These are phyloP conservation scores for Penicillium odoratum DNA, from an alignment of 495 filamentous ascomycete genomes.

Conservation along the genomic window DNA sequence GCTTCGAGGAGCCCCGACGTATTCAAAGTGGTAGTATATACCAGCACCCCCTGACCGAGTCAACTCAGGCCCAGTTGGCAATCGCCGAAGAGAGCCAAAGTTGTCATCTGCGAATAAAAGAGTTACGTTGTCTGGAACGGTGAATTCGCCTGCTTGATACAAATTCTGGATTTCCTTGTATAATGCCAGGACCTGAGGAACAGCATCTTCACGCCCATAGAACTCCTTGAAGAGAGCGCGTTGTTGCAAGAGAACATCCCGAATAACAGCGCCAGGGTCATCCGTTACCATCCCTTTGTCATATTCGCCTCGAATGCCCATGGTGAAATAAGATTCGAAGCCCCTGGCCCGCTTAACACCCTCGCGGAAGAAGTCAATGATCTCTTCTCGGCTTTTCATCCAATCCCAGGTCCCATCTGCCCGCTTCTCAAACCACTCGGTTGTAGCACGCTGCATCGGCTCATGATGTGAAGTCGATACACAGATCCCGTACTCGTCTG, in stretches of 20 bases:
- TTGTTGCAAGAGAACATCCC: constrained; percentile 59
- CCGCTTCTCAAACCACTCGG: constrained; percentile 61
- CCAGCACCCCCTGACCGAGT: constrained; percentile 63
- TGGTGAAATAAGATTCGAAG: constrained; percentile 65
- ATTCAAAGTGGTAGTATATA: constrained; percentile 76
- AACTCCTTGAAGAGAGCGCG: constrained; percentile 54
- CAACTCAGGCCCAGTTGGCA: constrained; percentile 63
- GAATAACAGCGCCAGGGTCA: constrained; percentile 59
- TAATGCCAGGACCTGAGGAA: constrained; percentile 72
- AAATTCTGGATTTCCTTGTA: constrained; percentile 74
- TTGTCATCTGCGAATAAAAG: constrained; percentile 78
- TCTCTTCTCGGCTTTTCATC: constrained; percentile 62
- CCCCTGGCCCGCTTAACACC: constrained; percentile 63
- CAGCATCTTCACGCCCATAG: constrained; percentile 52
- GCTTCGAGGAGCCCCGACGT: constrained; percentile 30
- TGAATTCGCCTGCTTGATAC: constrained; percentile 58
- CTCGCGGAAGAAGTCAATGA: constrained; percentile 65
- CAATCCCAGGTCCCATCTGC: constrained; percentile 63
- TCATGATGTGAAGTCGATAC: constrained; percentile 73
- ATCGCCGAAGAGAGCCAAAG: constrained; percentile 65
- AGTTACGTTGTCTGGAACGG: constrained; percentile 71
- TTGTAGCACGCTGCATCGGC: constrained; percentile 70
- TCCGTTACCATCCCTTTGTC: constrained; percentile 59
- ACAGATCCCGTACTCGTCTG: constrained; percentile 72
- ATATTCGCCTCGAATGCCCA: constrained; percentile 73